A percentile compares a stretch with the other conserved stretches of the same genome.
phyloP scores from a whole-genome alignment of 805 yeast genomes.

The Suhomyces pyralidae region DNA sequence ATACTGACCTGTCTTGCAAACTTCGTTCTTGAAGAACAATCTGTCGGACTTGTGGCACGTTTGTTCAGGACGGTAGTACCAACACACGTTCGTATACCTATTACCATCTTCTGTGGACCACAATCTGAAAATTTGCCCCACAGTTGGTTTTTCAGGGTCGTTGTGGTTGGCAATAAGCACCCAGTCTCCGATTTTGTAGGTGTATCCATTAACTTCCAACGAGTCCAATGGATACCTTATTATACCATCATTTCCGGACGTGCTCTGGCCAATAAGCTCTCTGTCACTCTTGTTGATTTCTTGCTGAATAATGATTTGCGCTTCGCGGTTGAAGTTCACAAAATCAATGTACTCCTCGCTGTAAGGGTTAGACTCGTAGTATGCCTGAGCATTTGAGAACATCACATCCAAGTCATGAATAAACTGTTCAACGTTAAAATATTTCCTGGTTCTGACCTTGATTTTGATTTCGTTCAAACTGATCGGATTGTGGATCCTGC shows the following conservation, averaged over 20 bases:
- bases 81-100: constrained; percentile 89
- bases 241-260: constrained; percentile 45
- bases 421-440: constrained; percentile 70
- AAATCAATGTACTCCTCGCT: constrained; percentile 61
- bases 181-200: constrained; percentile 92
- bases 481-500: constrained; percentile 55
- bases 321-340: constrained; percentile 57
- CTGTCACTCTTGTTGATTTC: constrained; percentile 82
- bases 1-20: constrained; percentile 94
- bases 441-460: constrained; percentile 81
- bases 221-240: constrained; percentile 79
- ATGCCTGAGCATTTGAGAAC: constrained; percentile 70
- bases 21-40: constrained; percentile 89
- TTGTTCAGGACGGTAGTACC: constrained; percentile 98
- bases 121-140: constrained; percentile 88
- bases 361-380: constrained; percentile 49
- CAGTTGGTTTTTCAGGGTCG: constrained; percentile 85
- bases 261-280: constrained; percentile 51
- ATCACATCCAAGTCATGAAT: constrained; percentile 72
- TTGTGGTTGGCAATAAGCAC: constrained; percentile 82
- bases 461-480: constrained; percentile 72
- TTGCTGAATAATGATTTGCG: constrained; percentile 54
- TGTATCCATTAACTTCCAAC: constrained; percentile 65
- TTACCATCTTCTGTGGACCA: constrained; percentile 88
- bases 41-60: constrained; percentile 92